Conservation (phyloP, 1,284 basidiomycete species). For the Cutaneotrichosporon dermatis region DNA sequence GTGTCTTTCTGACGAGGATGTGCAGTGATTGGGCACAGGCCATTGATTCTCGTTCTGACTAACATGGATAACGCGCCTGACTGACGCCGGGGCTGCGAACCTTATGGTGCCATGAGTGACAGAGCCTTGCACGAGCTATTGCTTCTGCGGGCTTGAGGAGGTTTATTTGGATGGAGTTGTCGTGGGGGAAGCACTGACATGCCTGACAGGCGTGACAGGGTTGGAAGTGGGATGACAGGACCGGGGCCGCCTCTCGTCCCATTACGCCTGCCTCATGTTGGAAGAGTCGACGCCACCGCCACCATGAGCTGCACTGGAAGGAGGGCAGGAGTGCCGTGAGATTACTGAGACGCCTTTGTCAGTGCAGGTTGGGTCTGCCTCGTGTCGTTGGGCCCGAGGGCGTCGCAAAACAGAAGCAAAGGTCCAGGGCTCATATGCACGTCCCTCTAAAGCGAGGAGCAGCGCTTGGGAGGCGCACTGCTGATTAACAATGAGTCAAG, state of each 20-base stretch:
- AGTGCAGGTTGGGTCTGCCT: background rate
- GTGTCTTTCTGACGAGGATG: too few species aligned
- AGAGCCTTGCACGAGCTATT: background rate
- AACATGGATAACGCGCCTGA: background rate
- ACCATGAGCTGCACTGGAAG: background rate
- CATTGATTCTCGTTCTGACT: too few species aligned
- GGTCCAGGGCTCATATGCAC: too few species aligned
- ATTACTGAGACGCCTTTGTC: background rate
- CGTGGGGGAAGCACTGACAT: background rate
- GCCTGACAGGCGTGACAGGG: background rate
- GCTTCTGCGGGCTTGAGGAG: background rate
- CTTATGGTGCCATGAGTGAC: too few species aligned
- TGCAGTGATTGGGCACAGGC: too few species aligned
- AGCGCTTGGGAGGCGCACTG: too few species aligned
- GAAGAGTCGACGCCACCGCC: background rate
- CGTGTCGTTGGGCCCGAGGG: too few species aligned
- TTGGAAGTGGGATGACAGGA: background rate
- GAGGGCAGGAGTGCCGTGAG: background rate
- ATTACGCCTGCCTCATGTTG: too few species aligned
- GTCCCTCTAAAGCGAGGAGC: too few species aligned
- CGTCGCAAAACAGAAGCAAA: too few species aligned
- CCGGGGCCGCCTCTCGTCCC: background rate
- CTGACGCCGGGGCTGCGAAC: background rate
- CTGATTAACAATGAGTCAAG: too few species aligned
- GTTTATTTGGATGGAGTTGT: background rate